Evolutionary conservation across 2,329 filamentous ascomycete genomes (phyloP).

Genomic region (Pseudogymnoascus sp.): DNA sequence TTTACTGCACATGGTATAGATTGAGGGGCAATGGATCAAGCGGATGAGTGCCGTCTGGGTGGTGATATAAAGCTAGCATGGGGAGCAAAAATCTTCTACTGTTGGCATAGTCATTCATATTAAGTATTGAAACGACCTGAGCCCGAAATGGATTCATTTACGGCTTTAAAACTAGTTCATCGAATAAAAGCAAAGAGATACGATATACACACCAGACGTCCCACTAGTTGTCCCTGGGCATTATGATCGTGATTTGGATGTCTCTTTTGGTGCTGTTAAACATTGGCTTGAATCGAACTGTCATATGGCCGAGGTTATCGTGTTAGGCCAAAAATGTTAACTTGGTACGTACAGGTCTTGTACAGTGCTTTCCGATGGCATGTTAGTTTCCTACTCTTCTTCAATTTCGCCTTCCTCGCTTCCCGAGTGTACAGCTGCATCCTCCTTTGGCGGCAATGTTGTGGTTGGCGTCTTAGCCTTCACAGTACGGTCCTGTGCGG

Average conservation of each 20-base stretch:
- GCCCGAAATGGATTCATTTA: slow-evolving; percentile 7
- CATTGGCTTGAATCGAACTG: not conserved
- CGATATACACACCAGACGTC: slow-evolving; percentile 1
- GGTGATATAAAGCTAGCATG: slow-evolving; percentile 11
- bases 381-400: slow-evolving; percentile 43
- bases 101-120: slow-evolving; percentile 11
- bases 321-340: slow-evolving; percentile 23
- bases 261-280: not conserved
- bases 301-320: slow-evolving; percentile 27
- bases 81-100: not conserved
- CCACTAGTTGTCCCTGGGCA: not conserved
- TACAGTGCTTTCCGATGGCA: not conserved
- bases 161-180: slow-evolving; percentile 9
- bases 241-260: not conserved
- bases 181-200: slow-evolving; percentile 11
- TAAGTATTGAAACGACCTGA: slow-evolving; percentile 4
- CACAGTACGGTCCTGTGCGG: slow-evolving; percentile 49
- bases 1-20: slow-evolving; percentile 22
- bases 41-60: not conserved
- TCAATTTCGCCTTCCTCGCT: slow-evolving; percentile 98
- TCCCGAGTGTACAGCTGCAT: slow-evolving; percentile 54
- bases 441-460: slow-evolving; percentile 37
- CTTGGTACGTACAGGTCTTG: slow-evolving; percentile 31
- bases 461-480: slow-evolving; percentile 51
- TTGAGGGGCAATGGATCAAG: slow-evolving; percentile 46